Evolutionary conservation across 768 basidiomycete species (phyloP), one percentile per base, ranked within the genome.

Genomic region (Lactarius sanguifluus): DNA sequence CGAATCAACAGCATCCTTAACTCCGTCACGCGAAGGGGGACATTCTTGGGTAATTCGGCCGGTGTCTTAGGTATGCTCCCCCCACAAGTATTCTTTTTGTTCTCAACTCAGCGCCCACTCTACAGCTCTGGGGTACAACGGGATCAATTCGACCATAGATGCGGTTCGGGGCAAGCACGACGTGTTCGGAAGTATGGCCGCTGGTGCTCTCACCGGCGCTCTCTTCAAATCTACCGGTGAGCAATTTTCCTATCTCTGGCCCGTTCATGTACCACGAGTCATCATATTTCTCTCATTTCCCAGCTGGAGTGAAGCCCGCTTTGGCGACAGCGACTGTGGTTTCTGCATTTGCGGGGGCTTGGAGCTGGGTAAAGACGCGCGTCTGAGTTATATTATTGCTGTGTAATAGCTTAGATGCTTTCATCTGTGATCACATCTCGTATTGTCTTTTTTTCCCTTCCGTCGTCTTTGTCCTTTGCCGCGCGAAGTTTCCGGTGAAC

Each of bases 1-100:
- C 89, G 97, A 82, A 89, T 98, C 81, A 99, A 98, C 80, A 96
- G 94, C 76, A 80, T 99, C 68, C 85, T 99, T 71, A 99, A 98
- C 83, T 92, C 94, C 75, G 87, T 96, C 76, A 98, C 97, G 68
- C 83, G 96, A 80, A 86, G 97, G 79, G 97, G 97, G 38, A 96
- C 94, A 56, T 97, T 96, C 80, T 89, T 97, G 79, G 97, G 95
- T 74, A 99, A 98, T 82, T 97, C 94, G 74, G 92, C 96, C 76
- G 97, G 97, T 76, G 92, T 98, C 69, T 82, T 98, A 69, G 97
- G 97, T 98, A 78, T 92, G 85, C 76, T 70, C 74, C 76, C 70
- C 67, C 70, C 74, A 66, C 70, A 72, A 68, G 77, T 72, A 69
- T 73, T 75, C 74, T 75, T 74, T 77, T 75, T 76, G 76, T 76